A percentile compares a stretch with the other conserved stretches of the same genome.
phyloP scores from a whole-genome alignment of 2,329 filamentous ascomycete genomes.

The Botryotinia calthae region DNA sequence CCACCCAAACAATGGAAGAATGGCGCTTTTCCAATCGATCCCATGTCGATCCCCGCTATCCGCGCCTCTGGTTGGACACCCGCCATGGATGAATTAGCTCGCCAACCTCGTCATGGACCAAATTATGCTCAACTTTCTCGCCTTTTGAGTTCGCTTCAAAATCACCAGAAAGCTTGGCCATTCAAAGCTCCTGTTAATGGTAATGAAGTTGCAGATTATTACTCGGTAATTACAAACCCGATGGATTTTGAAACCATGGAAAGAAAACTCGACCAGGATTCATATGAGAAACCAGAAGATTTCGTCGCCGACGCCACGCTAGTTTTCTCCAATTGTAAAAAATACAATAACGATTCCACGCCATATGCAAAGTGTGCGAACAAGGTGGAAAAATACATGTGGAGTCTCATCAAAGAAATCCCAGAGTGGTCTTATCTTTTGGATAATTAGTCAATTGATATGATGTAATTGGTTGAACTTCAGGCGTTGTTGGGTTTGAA shows the following conservation, averaged over 20 bases:
- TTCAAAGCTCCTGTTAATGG: constrained; percentile 91
- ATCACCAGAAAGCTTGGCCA: constrained; percentile 89
- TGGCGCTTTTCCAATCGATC: constrained; percentile 73
- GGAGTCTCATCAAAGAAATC: constrained; percentile 84
- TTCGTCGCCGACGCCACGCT: constrained; percentile 86
- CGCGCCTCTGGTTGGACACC: constrained; percentile 91
- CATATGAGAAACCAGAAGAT: constrained; percentile 88
- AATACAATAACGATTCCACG: constrained; percentile 94
- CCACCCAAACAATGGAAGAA: constrained; percentile 85
- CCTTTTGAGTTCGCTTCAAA: constrained; percentile 91
- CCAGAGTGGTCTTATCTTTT: constrained; percentile 76
- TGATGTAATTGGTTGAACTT: neutral
- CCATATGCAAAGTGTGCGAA: constrained; percentile 94
- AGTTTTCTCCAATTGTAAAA: constrained; percentile 90
- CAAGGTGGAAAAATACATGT: constrained; percentile 93
- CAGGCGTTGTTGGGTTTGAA: neutral
- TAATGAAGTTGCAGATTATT: constrained; percentile 98
- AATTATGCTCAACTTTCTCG: constrained; percentile 94
- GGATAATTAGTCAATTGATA: constrained; percentile 21
- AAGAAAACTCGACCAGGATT: constrained; percentile 86
- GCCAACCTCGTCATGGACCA: constrained; percentile 90
- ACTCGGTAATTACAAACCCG: constrained; percentile 95
- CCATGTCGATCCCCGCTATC: constrained; percentile 82
- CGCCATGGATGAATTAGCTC: constrained; percentile 95
- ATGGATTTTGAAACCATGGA: constrained; percentile 99